Conservation (phyloP, 2,329 filamentous ascomycete genomes). For the Penicillium oxalicum region DNA sequence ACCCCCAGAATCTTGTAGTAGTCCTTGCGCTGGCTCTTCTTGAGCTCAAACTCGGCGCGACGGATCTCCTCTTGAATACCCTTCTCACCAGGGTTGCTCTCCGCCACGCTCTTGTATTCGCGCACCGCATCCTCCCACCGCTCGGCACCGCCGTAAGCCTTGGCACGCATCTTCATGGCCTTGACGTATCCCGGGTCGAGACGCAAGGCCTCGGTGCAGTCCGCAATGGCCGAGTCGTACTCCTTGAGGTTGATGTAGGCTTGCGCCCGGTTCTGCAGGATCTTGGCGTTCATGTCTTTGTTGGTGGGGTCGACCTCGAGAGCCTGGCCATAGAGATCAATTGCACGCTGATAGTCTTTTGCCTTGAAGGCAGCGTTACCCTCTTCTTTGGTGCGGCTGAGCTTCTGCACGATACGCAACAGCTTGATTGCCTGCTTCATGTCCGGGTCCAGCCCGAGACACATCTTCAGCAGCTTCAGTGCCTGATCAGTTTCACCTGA, state of each 20-base stretch:
- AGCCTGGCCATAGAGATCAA: conserved; percentile 77
- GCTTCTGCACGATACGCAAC: conserved; percentile 81
- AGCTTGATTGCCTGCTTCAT: conserved; percentile 83
- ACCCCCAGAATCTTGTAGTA: conserved; percentile 97
- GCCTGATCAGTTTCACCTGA: conserved; percentile 96
- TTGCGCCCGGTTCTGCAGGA: conserved; percentile 86
- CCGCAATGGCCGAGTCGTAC: conserved; percentile 71
- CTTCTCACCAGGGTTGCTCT: conserved; percentile 75
- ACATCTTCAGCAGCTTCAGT: conserved; percentile 84
- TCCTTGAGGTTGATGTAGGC: conserved; percentile 75
- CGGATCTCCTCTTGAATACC: conserved; percentile 77
- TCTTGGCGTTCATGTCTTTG: conserved; percentile 88
- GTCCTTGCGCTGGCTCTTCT: conserved; percentile 96
- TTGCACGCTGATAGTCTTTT: conserved; percentile 69
- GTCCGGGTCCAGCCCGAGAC: conserved; percentile 84
- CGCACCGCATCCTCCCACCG: conserved; percentile 88
- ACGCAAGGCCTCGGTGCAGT: conserved; percentile 77
- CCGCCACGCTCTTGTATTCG: conserved; percentile 80
- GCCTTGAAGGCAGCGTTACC: conserved; percentile 88
- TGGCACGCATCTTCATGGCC: conserved; percentile 89
- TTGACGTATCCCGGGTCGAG: conserved; percentile 83
- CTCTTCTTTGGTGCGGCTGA: conserved; percentile 89
- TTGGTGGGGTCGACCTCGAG: conserved; percentile 81
- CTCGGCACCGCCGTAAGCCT: conserved; percentile 75
- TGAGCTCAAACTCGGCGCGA: conserved; percentile 86